Conservation (phyloP, 225 moss, liverwort and hornwort species). For the Climacium dendroides region DNA sequence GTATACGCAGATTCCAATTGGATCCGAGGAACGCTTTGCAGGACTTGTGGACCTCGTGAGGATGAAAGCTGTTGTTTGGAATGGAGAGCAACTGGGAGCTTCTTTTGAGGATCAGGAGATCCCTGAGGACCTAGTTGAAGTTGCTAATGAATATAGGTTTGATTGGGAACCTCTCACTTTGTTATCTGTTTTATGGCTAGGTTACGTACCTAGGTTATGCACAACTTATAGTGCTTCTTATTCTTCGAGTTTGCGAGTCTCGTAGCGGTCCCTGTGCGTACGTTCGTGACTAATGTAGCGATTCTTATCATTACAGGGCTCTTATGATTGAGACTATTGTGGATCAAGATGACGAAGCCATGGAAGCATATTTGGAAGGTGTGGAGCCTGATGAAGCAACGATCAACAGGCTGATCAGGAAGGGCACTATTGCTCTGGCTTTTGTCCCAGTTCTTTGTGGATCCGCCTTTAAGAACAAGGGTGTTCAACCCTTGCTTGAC, state of each 20-base stretch:
- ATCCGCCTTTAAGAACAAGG: slow-evolving; percentile 97
- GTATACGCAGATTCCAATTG: slow-evolving; percentile 60
- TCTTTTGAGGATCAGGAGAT: slow-evolving; percentile 66
- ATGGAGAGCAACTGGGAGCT: slow-evolving; percentile 83
- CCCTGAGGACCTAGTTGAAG: slow-evolving; percentile 44
- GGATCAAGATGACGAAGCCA: slow-evolving; percentile 72
- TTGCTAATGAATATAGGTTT: slow-evolving; percentile 54
- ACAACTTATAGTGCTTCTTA: not conserved
- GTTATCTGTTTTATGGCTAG: not conserved
- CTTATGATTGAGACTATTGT: slow-evolving; percentile 56
- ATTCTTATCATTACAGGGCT: not conserved
- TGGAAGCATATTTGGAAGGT: slow-evolving; percentile 90
- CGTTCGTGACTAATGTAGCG: not conserved
- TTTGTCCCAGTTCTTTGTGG: slow-evolving; percentile 94
- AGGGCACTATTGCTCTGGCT: slow-evolving; percentile 58
- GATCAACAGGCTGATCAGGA: slow-evolving; percentile 54
- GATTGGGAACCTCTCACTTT: not conserved
- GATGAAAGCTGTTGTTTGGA: slow-evolving; percentile 88
- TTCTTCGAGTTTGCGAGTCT: not conserved
- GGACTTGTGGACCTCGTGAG: slow-evolving; percentile 76
- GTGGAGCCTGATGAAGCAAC: slow-evolving; percentile 70
- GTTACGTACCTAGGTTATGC: not conserved
- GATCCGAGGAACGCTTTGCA: slow-evolving; percentile 57
- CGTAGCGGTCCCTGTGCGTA: not conserved
- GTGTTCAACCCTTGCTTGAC: slow-evolving; percentile 90